A percentile compares a stretch with the other conserved stretches of the same genome.
Evolutionary conservation across 1,284 basidiomycete species (phyloP).

Genomic region (Cryptococcus wingfieldii): DNA sequence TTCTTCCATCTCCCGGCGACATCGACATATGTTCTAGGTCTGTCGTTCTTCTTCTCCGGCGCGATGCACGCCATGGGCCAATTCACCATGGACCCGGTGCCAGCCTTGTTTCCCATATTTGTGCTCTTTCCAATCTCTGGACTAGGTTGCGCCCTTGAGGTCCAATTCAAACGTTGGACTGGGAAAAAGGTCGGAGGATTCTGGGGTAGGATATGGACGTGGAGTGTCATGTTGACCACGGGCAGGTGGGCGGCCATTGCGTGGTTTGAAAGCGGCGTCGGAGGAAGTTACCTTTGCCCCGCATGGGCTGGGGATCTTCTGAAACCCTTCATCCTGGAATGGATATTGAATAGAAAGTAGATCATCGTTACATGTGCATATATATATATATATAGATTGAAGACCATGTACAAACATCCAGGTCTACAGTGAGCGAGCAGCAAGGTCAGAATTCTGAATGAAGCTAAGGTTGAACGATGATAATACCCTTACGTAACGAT

Average conservation of each 20-base stretch:
- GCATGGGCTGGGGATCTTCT: constrained; percentile 3
- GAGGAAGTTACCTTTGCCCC: constrained; percentile 18
- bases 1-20: constrained; percentile 18
- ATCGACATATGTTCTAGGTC: constrained; percentile 24
- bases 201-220: constrained; percentile 40
- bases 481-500: too few species aligned
- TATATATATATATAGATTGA: too few species aligned
- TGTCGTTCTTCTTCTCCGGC: constrained; percentile 42
- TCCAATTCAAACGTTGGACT: constrained; percentile 31
- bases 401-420: too few species aligned
- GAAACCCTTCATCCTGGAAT: neutral
- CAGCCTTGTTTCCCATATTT: constrained; percentile 25
- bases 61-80: constrained; percentile 40
- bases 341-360: neutral
- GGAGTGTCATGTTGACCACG: constrained; percentile 25
- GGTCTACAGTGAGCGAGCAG: too few species aligned
- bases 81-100: constrained; percentile 36
- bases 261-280: constrained; percentile 41
- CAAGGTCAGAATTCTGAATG: too few species aligned
- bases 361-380: too few species aligned
- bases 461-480: too few species aligned
- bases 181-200: constrained; percentile 37
- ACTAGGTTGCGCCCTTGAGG: constrained; percentile 33
- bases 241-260: constrained; percentile 23
- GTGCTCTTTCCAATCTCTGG: constrained; percentile 39